Evolutionary conservation across 805 yeast genomes (phyloP), one percentile per base, ranked within the genome.

Genomic region (Torulaspora gathmanii): DNA sequence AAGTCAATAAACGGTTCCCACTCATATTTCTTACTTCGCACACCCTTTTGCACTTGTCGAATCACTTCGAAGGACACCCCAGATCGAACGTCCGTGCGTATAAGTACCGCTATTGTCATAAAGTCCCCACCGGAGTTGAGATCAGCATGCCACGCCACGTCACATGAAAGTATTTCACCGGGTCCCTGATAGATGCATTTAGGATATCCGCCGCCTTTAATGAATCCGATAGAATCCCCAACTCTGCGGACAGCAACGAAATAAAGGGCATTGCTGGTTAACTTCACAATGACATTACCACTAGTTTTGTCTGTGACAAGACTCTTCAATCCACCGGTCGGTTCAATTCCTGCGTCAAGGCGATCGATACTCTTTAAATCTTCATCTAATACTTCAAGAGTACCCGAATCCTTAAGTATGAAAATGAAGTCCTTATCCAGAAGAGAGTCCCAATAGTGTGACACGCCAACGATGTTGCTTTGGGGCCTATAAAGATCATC

Each of bases 391-490:
- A 55, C 30, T 20, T 55, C 55, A 23, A 58, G 29, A 8, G 29
- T 38, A 3, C 64, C 64, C 41, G 47, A 37, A 17, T 49, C 51
- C 40, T 55, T 54, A 7, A 60, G 44, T 1, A 58, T 5, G 22
- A 58, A 33, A 6, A 55, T 26, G 23, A 47, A 58, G 6, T 53
- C 51, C 7, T 40, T 43, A 3, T 34, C 33, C 6, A 46, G 23
- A 4, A 52, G 20, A 2, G 48, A 47, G 26, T 55, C 57, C 35
- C 31, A 44, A 40, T 44, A 52, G 10, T 42, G 17, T 15, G 41
- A 26, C 3, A 51, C 54, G 2, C 50, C 59, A 12, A 51, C 38
- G 7, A 35, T 56, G 30, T 19, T 31, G 20, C 34, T n/a, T 16
- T 38, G 27, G 7, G 41, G 16, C 16, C 34, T 17, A 7, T 19